A percentile compares a stretch with the other conserved stretches of the same genome.
Evolutionary conservation across 495 filamentous ascomycete genomes (phyloP).

Genomic region (Penicillium malachiteum): DNA sequence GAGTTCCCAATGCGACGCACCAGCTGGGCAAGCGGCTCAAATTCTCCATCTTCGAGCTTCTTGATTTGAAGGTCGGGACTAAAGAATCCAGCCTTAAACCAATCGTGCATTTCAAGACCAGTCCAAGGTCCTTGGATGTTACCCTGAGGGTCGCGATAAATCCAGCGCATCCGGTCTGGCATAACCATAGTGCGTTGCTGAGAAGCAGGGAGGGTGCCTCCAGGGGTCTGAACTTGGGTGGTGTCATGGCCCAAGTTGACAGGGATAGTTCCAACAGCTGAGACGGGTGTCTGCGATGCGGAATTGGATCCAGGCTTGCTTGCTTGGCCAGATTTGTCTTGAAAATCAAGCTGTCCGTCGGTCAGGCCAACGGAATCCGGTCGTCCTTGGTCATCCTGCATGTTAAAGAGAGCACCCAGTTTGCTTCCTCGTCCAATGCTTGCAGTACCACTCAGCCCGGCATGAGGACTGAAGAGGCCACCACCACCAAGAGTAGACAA

Average conservation of each 20-base stretch:
- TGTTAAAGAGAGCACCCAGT: conserved; percentile 82
- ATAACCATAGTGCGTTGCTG: conserved; percentile 96
- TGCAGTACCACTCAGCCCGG: conserved; percentile 45
- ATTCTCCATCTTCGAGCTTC: conserved; percentile 87
- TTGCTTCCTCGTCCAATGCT: conserved; percentile 74
- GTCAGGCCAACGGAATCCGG: conserved; percentile 55
- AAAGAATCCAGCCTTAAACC: conserved; percentile 99
- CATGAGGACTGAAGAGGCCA: conserved; percentile 52
- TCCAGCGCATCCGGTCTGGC: conserved; percentile 98
- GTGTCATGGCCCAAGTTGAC: conserved; percentile 33
- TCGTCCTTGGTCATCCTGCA: conserved; percentile 67
- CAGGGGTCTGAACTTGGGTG: conserved; percentile 30
- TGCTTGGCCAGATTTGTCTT: conserved; percentile 12
- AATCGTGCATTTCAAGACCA: conserved; percentile 98
- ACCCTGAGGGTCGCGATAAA: conserved; percentile 92
- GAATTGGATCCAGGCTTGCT: conserved; percentile 37
- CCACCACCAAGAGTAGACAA: conserved; percentile 60
- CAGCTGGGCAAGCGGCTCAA: conserved; percentile 92
- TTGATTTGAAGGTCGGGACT: conserved; percentile 90
- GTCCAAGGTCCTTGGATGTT: conserved; percentile 91
- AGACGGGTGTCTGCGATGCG: conserved; percentile 41
- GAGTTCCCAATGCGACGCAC: conserved; percentile 97
- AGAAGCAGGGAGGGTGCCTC: conserved; percentile 60
- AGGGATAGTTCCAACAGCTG: conserved; percentile 44
- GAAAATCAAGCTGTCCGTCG: conserved; percentile 36